These are phyloP conservation scores for Dothistroma pini DNA, from an alignment of 2,329 filamentous ascomycete species.

Conservation along the genomic window DNA sequence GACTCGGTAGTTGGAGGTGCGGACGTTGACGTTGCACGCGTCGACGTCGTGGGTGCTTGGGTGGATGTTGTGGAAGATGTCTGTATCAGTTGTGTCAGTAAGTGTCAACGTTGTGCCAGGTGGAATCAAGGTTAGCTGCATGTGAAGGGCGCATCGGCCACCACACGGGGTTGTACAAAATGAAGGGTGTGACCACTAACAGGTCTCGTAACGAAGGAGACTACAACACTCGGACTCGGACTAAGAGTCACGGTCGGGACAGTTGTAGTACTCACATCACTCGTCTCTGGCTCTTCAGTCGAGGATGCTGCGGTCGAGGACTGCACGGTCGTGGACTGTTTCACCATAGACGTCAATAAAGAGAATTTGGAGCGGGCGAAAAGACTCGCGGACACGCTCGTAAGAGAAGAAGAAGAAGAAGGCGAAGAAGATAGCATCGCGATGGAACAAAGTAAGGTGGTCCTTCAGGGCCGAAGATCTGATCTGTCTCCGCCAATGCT, in stretches of 20 bases:
- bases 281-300: conserved; percentile 26
- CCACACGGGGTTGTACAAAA: conserved; percentile 16
- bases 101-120: conserved; percentile 13
- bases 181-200: conserved; percentile 27
- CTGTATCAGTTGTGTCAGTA: conserved; percentile 15
- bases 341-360: conserved; percentile 12
- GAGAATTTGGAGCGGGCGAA: conserved; percentile 4
- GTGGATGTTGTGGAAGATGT: conserved; percentile 15
- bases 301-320: conserved; percentile 21
- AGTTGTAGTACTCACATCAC: conserved; percentile 29
- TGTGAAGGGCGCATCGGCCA: conserved; percentile 3
- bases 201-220: conserved; percentile 29
- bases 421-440: neutral
- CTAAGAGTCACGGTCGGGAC: conserved; percentile 20
- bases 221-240: conserved; percentile 25
- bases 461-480: neutral
- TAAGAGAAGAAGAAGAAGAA: conserved; percentile 10
- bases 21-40: conserved; percentile 20
- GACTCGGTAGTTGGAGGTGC: conserved; percentile 15
- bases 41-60: conserved; percentile 18
- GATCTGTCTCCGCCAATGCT: neutral
- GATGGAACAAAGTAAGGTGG: neutral
- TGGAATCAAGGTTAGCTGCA: conserved; percentile 8
- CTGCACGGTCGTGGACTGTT: conserved; percentile 19
- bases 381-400: conserved; percentile 10